Base-by-base conservation (phyloP, 352 stramenopile species). In the Globisporangium middletonii region DNA sequence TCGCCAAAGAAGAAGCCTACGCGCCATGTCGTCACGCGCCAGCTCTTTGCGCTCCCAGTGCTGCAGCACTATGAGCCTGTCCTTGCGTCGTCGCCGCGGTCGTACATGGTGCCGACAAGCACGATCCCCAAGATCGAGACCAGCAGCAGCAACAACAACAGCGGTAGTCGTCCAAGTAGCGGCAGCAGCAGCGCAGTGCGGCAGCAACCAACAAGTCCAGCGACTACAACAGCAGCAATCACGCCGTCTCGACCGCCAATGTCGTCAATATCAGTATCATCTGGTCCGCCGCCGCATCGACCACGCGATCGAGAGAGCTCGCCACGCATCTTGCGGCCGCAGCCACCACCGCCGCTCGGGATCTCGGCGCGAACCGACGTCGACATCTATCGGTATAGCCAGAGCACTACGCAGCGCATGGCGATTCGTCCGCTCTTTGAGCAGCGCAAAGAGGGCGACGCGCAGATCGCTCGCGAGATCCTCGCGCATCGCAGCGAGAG, bases 341-440 rank as follows among this genome's bases (percentile, higher is more conserved):
- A 80, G 55, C 75, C 71, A 13, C 69, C 65, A 0, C 70, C 60
- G 2, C 67, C 71, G 1, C 43, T 67, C 1, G 75, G 73, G 4
- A 67, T 83, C 23, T 75, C 75, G 1, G 71, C 77, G 0, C 62
- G 76, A 6, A 69, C 68, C 0, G 77, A 86, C 23, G 71, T 85
- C 30, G 71, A 85, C 48, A 77, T 90, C 19, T 88, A 80, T 43
- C 61, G 77, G 23, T 90, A 88, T 47, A 85, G 54, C 27, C 77
- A 90, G 41, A 53, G 57, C 26, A 65, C 64, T 0, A 72, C 72
- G 53, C 77, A 83, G 50, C 71, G 80, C 37, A 84, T 92, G 72
- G 60, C 71, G 19, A 88, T 92, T n/a, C 72, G 78, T 4, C 83
- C 83, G 9, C 50, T 92, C 41, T 89, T 91, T 28, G 75, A 88